Percentiles rank a stretch among this genome's conserved stretches.
Conservation (phyloP, 768 basidiomycete genomes). For the Exsudoporus frostii region DNA sequence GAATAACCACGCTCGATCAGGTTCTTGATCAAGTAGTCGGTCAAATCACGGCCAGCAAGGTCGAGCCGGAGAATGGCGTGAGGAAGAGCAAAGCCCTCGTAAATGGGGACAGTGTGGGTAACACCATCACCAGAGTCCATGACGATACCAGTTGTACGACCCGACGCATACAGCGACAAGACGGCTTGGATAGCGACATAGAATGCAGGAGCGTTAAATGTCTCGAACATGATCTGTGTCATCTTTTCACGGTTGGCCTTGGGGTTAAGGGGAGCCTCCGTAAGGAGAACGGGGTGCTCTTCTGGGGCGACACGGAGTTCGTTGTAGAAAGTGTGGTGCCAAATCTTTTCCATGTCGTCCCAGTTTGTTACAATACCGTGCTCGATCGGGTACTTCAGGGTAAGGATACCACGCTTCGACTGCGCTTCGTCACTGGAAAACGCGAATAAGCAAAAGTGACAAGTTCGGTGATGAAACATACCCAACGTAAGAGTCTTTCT, state of each 20-base stretch:
- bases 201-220: constrained; percentile 73
- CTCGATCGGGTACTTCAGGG: constrained; percentile 90
- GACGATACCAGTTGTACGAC: constrained; percentile 93
- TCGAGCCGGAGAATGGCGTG: constrained; percentile 93
- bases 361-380: constrained; percentile 97
- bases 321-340: constrained; percentile 95
- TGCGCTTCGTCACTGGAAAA: constrained; percentile 77
- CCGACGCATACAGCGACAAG: constrained; percentile 82
- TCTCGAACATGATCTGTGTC: constrained; percentile 81
- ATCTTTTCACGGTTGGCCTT: constrained; percentile 73
- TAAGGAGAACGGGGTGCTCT: constrained; percentile 70
- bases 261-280: constrained; percentile 71
- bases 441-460: constrained; percentile 15
- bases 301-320: constrained; percentile 76
- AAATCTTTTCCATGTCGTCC: constrained; percentile 99
- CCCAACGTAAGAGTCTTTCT: constrained; percentile 97
- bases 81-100: constrained; percentile 90
- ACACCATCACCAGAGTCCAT: constrained; percentile 97
- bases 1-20: constrained; percentile 89
- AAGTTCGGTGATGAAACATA: constrained; percentile 27
- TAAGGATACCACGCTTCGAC: constrained; percentile 92
- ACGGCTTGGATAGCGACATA: constrained; percentile 76
- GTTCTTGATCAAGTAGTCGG: constrained; percentile 78
- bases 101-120: constrained; percentile 94
- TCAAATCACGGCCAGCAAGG: constrained; percentile 90